Base-by-base conservation (phyloP, 176 grass and related monocot genomes). In the Chloris gayana region DNA sequence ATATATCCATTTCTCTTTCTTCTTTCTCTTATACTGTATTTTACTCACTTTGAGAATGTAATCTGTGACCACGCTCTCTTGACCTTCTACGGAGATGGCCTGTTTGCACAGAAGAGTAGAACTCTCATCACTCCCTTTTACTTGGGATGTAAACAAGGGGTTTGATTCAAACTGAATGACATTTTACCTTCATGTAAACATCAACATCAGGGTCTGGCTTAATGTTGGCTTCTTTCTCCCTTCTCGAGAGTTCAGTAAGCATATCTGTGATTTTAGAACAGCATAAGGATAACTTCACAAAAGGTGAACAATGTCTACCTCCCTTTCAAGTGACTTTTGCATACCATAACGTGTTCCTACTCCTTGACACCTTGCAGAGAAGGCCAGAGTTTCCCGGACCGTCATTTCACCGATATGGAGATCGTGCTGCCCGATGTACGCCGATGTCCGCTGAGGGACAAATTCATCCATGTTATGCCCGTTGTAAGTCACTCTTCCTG, bases 401-500 rank as follows among this genome's bases (percentile, higher is more conserved):
- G 95, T 97, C 95, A 97, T 92, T 76, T 97, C 95, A 0, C 94
- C 91, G 18, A 94, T 77, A 66, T 97, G 94, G 35, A 92, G 64
- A 39, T 97, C 94, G 19, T 97, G 87, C 69, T 97, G 94, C 3
- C 91, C 87, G 0, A 97, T 97, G 72, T 97, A 97, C 24, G 94
- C 94, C 0, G 94, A 93, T 13, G 94, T 97, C 73, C 91, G 83
- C 75, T 91, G 91, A 3, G 94, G 94, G 22, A 97, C 94, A 57
- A 97, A 97, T 47, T 97, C 94, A 81, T 97, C 80, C 94, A 97
- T 97, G 42, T 87, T 85, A 72, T 97, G 91, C 13, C 94, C 94
- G 18, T 97, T 94, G 87, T 94, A 97, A 37, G 89, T 88, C 54
- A 97, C 87, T 50, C 73, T 88, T 45, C 94, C 94, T 24, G 91